A percentile compares a stretch with the other conserved stretches of the same genome.
These are phyloP conservation scores for Nannochloropsis salina DNA, from an alignment of 108 stramenopile species.

Conservation along the genomic window DNA sequence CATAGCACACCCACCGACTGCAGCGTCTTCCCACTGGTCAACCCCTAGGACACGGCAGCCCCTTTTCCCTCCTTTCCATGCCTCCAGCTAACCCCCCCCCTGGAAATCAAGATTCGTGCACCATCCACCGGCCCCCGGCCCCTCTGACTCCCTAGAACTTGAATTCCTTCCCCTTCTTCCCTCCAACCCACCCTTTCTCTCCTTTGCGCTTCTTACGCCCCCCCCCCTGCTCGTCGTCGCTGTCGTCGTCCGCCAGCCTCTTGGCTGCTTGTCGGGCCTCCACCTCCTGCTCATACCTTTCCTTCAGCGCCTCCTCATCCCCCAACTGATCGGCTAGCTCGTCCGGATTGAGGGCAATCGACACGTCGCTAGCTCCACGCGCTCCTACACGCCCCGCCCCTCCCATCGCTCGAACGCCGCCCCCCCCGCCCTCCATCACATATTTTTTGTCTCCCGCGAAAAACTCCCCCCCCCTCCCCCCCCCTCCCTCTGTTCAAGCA, in stretches of 20 bases:
- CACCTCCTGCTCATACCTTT: conserved; percentile 21
- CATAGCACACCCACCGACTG: too few relatives aligned
- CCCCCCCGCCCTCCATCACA: conserved; percentile 34
- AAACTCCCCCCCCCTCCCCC: conserved; percentile 26
- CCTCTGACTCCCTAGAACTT: too few relatives aligned
- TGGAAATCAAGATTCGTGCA: too few relatives aligned
- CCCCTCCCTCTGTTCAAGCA: conserved; percentile 34
- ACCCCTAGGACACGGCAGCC: too few relatives aligned
- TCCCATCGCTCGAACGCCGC: not conserved
- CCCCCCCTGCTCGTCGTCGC: not conserved
- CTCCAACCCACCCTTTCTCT: not conserved
- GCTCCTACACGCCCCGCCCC: not conserved
- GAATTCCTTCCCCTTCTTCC: not conserved
- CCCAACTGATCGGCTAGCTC: conserved; percentile 49
- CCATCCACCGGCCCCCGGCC: too few relatives aligned
- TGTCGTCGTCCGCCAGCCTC: not conserved
- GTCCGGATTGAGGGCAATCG: conserved; percentile 54
- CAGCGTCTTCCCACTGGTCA: too few relatives aligned
- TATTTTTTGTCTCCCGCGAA: conserved; percentile 48
- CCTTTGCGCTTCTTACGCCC: not conserved
- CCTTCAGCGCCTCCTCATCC: conserved; percentile 40
- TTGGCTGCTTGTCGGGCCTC: not conserved
- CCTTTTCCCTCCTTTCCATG: too few relatives aligned
- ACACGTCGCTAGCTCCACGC: conserved; percentile 34
- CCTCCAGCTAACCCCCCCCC: too few relatives aligned